These are phyloP conservation scores for Ophiostoma montium DNA, from an alignment of 2,329 filamentous ascomycete species.

Conservation along the genomic window DNA sequence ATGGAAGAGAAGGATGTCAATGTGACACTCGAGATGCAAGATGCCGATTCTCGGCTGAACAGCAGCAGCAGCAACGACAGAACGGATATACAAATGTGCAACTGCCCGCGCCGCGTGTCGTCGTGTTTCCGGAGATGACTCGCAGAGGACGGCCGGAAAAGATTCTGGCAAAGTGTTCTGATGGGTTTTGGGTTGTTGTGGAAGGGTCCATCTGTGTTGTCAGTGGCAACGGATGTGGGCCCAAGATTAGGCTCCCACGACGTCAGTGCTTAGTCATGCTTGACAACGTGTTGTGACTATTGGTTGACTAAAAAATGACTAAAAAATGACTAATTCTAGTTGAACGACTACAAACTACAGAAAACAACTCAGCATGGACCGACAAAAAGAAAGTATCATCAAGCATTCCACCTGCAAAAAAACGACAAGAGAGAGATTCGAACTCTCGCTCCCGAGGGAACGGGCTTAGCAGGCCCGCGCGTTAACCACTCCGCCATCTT, in stretches of 20 bases:
- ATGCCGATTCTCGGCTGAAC: too few species aligned
- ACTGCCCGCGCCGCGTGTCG: too few species aligned
- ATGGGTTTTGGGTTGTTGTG: background rate
- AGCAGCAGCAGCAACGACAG: too few species aligned
- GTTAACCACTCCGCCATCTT: conserved; percentile 3
- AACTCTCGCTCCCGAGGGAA: conserved; percentile 4
- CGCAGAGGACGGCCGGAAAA: background rate
- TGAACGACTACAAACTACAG: background rate
- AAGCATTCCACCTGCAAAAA: background rate
- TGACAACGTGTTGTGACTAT: too few species aligned
- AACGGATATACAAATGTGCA: background rate
- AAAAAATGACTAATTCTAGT: background rate
- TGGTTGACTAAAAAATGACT: too few species aligned
- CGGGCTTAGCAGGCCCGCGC: conserved; percentile 3
- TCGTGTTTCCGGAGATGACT: background rate
- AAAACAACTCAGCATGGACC: background rate
- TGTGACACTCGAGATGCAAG: too few species aligned
- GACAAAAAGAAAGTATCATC: background rate
- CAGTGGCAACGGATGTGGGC: conserved; percentile 6
- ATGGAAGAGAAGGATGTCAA: background rate
- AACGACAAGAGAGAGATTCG: conserved; percentile 2
- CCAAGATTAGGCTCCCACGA: background rate
- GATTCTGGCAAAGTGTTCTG: background rate
- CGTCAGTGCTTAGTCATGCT: background rate
- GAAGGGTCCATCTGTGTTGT: conserved; percentile 3